Conservation (phyloP, 2,329 filamentous ascomycete genomes). For the Colletotrichum navitas region DNA sequence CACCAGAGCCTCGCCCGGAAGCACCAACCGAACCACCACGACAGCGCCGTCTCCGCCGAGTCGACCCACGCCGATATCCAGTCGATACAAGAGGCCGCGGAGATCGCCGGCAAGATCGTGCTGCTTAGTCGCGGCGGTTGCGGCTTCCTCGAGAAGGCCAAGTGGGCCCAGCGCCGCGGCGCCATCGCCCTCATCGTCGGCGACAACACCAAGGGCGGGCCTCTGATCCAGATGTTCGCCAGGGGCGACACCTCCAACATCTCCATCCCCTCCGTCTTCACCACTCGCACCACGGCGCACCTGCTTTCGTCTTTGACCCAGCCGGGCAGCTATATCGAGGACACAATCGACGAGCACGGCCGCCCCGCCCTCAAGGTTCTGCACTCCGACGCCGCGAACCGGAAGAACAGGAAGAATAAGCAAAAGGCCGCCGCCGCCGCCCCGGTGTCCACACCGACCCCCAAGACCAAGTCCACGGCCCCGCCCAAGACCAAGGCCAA, state of each 20-base stretch:
- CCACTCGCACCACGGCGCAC: conserved; percentile 93
- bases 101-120: conserved; percentile 94
- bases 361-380: conserved; percentile 68
- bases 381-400: conserved; percentile 56
- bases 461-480: conserved; percentile 47
- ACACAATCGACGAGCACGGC: conserved; percentile 70
- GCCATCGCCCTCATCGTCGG: conserved; percentile 93
- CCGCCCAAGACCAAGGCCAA: conserved; percentile 45
- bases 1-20: conserved; percentile 64
- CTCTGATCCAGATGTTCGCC: conserved; percentile 98
- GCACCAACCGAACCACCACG: conserved; percentile 51
- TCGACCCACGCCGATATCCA: conserved; percentile 88
- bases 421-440: conserved; percentile 46
- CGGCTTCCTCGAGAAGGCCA: conserved; percentile 96
- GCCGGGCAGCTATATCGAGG: conserved; percentile 72
- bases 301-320: conserved; percentile 90
- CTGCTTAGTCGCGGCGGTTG: conserved; percentile 93
- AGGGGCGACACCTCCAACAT: conserved; percentile 95
- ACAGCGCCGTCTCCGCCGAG: conserved; percentile 51
- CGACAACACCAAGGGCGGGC: conserved; percentile 89
- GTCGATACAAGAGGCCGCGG: conserved; percentile 80
- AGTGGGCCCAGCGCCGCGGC: conserved; percentile 94
- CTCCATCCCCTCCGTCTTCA: conserved; percentile 94
- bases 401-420: conserved; percentile 52
- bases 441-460: conserved; percentile 45